These are phyloP conservation scores for Panaeolus papilionaceus DNA, from an alignment of 768 basidiomycete genomes.

Conservation along the genomic window DNA sequence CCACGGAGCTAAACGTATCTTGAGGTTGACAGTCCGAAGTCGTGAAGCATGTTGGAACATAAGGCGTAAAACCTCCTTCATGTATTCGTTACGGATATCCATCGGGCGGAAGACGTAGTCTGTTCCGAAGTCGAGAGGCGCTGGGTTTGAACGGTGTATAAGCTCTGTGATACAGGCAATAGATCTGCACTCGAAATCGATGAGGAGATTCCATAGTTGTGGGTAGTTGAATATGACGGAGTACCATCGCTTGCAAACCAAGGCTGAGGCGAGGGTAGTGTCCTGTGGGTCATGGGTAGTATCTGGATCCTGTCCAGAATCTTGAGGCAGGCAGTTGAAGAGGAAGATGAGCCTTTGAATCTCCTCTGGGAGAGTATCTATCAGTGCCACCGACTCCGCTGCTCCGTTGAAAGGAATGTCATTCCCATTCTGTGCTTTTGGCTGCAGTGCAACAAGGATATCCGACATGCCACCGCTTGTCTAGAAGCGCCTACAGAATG, in stretches of 20 bases:
- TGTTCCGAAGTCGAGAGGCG: constrained; percentile 31
- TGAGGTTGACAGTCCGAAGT: constrained; percentile 29
- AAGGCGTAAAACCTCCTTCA: constrained; percentile 23
- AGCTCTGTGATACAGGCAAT: constrained; percentile 25
- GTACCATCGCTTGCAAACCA: constrained; percentile 33
- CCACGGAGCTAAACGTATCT: constrained; percentile 30
- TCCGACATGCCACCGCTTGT: background rate
- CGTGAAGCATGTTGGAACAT: constrained; percentile 27
- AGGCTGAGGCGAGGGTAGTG: constrained; percentile 24
- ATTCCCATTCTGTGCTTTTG: background rate
- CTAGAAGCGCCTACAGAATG: background rate
- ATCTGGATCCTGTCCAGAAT: too few relatives aligned
- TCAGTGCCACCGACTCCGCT: background rate
- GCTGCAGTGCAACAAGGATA: background rate
- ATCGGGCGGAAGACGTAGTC: constrained; percentile 25
- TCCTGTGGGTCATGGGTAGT: constrained; percentile 22
- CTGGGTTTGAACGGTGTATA: constrained; percentile 26
- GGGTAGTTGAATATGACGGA: constrained; percentile 26
- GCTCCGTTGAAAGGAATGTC: background rate
- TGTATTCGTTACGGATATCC: constrained; percentile 23
- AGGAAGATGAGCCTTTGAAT: constrained; percentile 21
- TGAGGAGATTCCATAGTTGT: constrained; percentile 30
- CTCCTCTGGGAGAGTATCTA: constrained; percentile 18
- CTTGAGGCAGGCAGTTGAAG: constrained; percentile 9
- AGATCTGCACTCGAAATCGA: constrained; percentile 29